phyloP scores from a whole-genome alignment of 345 rosid species.

The Boechera divaricarpa region DNA sequence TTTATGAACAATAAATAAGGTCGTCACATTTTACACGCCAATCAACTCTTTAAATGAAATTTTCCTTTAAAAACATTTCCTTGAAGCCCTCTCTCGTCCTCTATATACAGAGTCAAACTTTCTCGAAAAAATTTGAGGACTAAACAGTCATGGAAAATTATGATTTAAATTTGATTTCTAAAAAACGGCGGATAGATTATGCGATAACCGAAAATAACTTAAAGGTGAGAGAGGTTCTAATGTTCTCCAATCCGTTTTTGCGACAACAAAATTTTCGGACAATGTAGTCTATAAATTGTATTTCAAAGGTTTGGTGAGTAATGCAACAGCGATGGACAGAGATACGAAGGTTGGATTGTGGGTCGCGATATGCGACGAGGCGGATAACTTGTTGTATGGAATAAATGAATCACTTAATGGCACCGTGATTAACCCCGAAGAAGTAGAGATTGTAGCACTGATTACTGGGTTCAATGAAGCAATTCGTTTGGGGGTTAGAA shows the following conservation, averaged over 20 bases:
- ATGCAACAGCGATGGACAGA: too few species aligned
- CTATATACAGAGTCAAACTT: too few species aligned
- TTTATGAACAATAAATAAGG: too few species aligned
- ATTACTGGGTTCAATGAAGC: neutral
- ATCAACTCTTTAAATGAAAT: too few species aligned
- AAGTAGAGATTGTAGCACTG: neutral
- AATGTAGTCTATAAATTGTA: too few species aligned
- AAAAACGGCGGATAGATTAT: neutral
- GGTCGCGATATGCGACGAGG: neutral
- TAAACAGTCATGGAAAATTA: neutral
- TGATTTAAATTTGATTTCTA: neutral
- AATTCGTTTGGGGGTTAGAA: neutral
- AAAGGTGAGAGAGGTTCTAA: neutral
- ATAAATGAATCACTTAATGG: too few species aligned
- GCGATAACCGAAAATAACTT: too few species aligned
- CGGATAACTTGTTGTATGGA: neutral
- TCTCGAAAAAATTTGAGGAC: too few species aligned
- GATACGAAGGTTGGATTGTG: too few species aligned
- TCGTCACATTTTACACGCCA: too few species aligned
- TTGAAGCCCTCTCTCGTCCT: too few species aligned
- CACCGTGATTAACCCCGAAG: neutral
- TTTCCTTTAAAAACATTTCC: too few species aligned
- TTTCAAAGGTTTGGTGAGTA: neutral
- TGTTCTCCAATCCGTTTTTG: neutral
- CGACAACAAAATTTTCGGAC: neutral